phyloP scores from a whole-genome alignment of 2,329 filamentous ascomycete species.

The Metarhizium anisopliae region DNA sequence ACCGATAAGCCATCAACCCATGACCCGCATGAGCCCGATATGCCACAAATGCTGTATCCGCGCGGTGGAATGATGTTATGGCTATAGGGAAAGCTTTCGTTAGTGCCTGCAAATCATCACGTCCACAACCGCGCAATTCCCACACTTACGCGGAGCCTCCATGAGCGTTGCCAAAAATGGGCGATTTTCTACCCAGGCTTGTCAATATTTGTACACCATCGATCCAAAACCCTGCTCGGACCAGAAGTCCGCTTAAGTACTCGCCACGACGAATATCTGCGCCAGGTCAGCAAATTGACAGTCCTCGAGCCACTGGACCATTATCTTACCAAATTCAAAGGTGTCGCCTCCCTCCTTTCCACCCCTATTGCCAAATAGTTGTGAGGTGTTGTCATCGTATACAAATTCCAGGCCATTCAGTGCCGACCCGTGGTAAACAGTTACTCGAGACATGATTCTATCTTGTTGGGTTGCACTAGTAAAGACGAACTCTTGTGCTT shows the following conservation, averaged over 20 bases:
- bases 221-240: conserved; percentile 74
- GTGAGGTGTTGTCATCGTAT: conserved; percentile 77
- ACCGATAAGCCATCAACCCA: conserved; percentile 85
- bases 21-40: conserved; percentile 69
- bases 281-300: conserved; percentile 1
- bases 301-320: background rate
- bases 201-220: conserved; percentile 88
- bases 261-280: conserved; percentile 79
- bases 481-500: conserved; percentile 66
- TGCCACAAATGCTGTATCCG: conserved; percentile 80
- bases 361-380: conserved; percentile 77
- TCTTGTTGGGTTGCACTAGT: conserved; percentile 58
- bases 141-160: conserved; percentile 72
- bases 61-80: conserved; percentile 81
- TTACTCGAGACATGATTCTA: conserved; percentile 65
- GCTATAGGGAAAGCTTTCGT: conserved; percentile 34
- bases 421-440: conserved; percentile 67
- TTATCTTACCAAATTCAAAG: conserved; percentile 63
- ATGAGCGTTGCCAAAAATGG: conserved; percentile 70
- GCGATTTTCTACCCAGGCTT: conserved; percentile 76
- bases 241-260: conserved; percentile 75
- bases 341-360: conserved; percentile 61
- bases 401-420: conserved; percentile 86
- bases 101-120: background rate
- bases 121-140: background rate